phyloP scores from a whole-genome alignment of 352 stramenopile genomes.

The Globisporangium cystogenes region DNA sequence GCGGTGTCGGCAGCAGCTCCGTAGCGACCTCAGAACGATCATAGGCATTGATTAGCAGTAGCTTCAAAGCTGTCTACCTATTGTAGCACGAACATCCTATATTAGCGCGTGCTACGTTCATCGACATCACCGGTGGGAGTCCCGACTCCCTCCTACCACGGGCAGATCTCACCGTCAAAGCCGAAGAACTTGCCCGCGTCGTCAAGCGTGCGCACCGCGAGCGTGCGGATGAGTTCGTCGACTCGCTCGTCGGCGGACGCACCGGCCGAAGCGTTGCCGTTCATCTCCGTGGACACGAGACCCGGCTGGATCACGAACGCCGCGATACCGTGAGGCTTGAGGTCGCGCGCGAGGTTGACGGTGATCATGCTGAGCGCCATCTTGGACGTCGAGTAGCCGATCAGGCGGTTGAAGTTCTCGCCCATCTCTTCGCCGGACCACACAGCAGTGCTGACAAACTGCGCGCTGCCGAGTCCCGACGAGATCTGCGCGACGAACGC shows the following conservation, averaged over 20 bases:
- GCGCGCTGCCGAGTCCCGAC: constrained; percentile 14
- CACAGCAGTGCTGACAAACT: neutral
- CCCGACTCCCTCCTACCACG: neutral
- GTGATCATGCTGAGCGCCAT: neutral
- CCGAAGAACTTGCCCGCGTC: neutral
- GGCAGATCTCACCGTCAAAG: neutral
- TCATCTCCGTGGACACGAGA: neutral
- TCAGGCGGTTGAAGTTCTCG: neutral
- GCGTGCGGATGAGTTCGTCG: neutral
- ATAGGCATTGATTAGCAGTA: too few relatives aligned
- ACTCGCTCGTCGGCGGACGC: neutral
- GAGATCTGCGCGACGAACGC: constrained; percentile 24
- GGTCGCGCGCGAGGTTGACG: neutral
- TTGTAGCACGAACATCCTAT: too few relatives aligned
- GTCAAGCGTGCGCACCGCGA: neutral
- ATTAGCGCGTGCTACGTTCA: too few relatives aligned
- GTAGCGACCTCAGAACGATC: too few relatives aligned
- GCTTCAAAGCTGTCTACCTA: too few relatives aligned
- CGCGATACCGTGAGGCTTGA: neutral
- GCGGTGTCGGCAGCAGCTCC: too few relatives aligned
- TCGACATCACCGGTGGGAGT: too few relatives aligned
- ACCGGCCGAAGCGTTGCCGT: neutral
- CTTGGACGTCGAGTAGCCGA: constrained; percentile 1
- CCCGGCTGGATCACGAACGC: neutral
- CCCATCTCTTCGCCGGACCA: neutral